Percentiles rank a stretch among this genome's conserved stretches.
phyloP scores from a whole-genome alignment of 805 yeast genomes.

The Wickerhamomyces silvicola region DNA sequence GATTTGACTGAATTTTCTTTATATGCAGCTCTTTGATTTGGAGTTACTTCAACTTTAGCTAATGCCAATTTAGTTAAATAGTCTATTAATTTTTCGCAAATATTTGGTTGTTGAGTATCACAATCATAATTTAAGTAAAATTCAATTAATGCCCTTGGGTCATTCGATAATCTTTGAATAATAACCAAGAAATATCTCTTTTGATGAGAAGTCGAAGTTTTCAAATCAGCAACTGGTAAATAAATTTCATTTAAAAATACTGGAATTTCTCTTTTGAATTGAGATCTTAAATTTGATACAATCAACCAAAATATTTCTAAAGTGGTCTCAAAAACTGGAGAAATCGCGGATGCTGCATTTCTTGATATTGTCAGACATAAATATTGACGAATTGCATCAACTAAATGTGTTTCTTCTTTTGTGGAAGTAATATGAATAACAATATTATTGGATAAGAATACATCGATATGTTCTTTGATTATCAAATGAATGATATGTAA shows the following conservation, averaged over 20 bases:
- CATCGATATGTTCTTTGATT: slow-evolving; percentile 75
- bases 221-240: slow-evolving; percentile 89
- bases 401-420: slow-evolving; percentile 53
- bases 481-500: slow-evolving; percentile 84
- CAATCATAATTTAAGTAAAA: slow-evolving; percentile 94
- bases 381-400: slow-evolving; percentile 79
- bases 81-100: slow-evolving; percentile 78
- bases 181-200: slow-evolving; percentile 78
- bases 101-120: slow-evolving; percentile 70
- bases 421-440: slow-evolving; percentile 44
- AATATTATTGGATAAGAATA: slow-evolving; percentile 58
- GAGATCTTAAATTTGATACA: slow-evolving; percentile 73
- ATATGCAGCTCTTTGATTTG: slow-evolving; percentile 55
- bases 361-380: slow-evolving; percentile 76
- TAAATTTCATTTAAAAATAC: slow-evolving; percentile 90
- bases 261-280: slow-evolving; percentile 89
- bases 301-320: slow-evolving; percentile 91
- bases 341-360: slow-evolving; percentile 86
- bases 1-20: slow-evolving; percentile 47
- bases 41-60: slow-evolving; percentile 64
- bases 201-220: slow-evolving; percentile 87
- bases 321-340: slow-evolving; percentile 88
- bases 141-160: slow-evolving; percentile 87
- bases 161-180: slow-evolving; percentile 76
- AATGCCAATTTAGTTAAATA: slow-evolving; percentile 64